phyloP scores from a whole-genome alignment of 2,329 filamentous ascomycete species.

The Remersonia thermophila region DNA sequence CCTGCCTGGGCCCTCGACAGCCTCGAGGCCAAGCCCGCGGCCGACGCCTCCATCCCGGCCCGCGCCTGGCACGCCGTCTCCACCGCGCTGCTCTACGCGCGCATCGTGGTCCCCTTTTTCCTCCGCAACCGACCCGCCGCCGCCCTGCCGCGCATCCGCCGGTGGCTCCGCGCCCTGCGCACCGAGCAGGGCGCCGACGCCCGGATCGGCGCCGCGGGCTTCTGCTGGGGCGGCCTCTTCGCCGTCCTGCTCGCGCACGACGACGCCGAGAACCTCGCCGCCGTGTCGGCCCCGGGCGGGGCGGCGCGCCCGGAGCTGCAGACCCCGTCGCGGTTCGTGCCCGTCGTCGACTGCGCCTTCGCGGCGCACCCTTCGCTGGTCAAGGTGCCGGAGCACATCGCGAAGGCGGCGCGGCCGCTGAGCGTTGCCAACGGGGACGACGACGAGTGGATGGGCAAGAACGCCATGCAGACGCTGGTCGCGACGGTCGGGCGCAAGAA shows the following conservation, averaged over 20 bases:
- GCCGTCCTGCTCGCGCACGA: slow-evolving; percentile 28
- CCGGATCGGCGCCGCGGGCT: slow-evolving; percentile 36
- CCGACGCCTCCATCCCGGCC: not conserved
- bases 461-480: slow-evolving; percentile 16
- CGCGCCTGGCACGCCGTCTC: not conserved
- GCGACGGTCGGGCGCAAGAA: slow-evolving; percentile 20
- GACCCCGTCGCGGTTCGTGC: slow-evolving; percentile 8
- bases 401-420: slow-evolving; percentile 24
- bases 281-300: too few species aligned
- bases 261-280: slow-evolving; percentile 7
- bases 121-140: slow-evolving; percentile 5
- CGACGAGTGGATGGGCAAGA: slow-evolving; percentile 23
- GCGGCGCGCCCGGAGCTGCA: not conserved
- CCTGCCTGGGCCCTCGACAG: slow-evolving; percentile 2
- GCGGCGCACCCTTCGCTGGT: slow-evolving; percentile 32
- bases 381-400: slow-evolving; percentile 29
- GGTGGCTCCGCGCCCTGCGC: slow-evolving; percentile 25
- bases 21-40: slow-evolving; percentile 1
- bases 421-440: slow-evolving; percentile 27
- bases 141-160: slow-evolving; percentile 22
- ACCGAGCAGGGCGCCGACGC: slow-evolving; percentile 15
- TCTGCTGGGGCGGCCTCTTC: slow-evolving; percentile 42
- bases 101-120: slow-evolving; percentile 4
- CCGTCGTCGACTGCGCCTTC: slow-evolving; percentile 31
- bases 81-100: slow-evolving; percentile 2